Evolutionary conservation across 1,284 basidiomycete genomes (phyloP), one percentile per base, ranked within the genome.

Genomic region (Fistulina hepatica): DNA sequence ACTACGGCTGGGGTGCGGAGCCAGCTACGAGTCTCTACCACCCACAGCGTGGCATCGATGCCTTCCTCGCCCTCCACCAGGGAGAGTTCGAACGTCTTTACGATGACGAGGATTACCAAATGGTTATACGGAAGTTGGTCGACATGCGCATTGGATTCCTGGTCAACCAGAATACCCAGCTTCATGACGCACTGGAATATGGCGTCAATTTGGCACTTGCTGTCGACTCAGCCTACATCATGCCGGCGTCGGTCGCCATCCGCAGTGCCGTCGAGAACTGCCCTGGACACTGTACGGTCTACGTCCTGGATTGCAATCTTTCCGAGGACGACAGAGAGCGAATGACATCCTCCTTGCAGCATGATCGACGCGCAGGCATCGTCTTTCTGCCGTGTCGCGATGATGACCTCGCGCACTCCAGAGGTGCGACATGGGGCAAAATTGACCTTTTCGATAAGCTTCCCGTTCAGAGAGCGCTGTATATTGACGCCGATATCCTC

Each of bases 141-240:
- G 64, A 67, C 12, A 73, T 73, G 65, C 60, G 68, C 15, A 71
- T 76, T 33, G 71, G 73, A 0, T 76, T 74, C 48, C 56, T 71
- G 3, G 41, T 17, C 20, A 21, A 41, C 9, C 26, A 33, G 6
- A 30, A 21, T 16, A 24, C 19, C 12, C 23, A 33, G 5, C 33
- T 47, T 9, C 45, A 51, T 2, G 42, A 44, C 3, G 55, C 53
- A 1, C 51, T 71, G 9, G 64, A 56, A 17, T 69, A 69, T 40
- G 61, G 68, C 8, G 60, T 74, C 9, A 65, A 73, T 40, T 40
- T 76, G 21, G 73, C 58, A 2, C 52, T 74, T 13, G 51, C 61
- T 10, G 46, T 62, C 24, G 59, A 73, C 48, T 55, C 63, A 5
- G 39, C 52, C 0, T 75, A 69, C 43, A 67, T 65, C 2, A 64